Conservation (phyloP, 2,329 filamentous ascomycete genomes). For the Cladobotryum protrusum region DNA sequence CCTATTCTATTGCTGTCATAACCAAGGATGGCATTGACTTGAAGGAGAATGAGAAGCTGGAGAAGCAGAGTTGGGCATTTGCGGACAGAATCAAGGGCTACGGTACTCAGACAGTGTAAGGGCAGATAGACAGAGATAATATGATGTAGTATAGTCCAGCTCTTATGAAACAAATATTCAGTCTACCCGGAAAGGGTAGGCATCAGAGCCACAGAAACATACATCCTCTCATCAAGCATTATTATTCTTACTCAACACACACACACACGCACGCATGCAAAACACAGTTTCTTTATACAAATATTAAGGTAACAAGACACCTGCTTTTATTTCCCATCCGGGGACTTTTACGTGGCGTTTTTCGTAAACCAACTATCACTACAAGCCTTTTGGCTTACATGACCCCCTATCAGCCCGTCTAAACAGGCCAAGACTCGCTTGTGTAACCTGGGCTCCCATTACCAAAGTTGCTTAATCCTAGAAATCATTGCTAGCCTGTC, state of each 20-base stretch:
- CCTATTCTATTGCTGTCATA: conserved; percentile 85
- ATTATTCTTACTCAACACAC: no score
- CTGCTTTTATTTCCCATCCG: no score
- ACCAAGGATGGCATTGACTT: conserved; percentile 85
- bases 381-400: background rate
- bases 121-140: background rate
- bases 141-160: background rate
- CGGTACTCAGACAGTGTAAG: conserved; percentile 69
- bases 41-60: conserved; percentile 78
- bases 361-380: background rate
- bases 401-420: background rate
- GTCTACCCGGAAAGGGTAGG: no score
- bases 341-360: background rate
- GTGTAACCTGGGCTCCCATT: conserved; percentile 2
- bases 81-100: conserved; percentile 93
- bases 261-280: no score
- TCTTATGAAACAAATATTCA: no score
- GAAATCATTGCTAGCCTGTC: conserved; percentile 10
- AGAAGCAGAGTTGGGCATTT: conserved; percentile 97
- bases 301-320: no score
- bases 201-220: no score
- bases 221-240: no score
- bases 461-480: conserved; percentile 8
- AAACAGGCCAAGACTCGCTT: conserved; percentile 1
- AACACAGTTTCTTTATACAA: no score